Base-by-base conservation (phyloP, 2,329 filamentous ascomycete genomes). In the Xylariales sp. region DNA sequence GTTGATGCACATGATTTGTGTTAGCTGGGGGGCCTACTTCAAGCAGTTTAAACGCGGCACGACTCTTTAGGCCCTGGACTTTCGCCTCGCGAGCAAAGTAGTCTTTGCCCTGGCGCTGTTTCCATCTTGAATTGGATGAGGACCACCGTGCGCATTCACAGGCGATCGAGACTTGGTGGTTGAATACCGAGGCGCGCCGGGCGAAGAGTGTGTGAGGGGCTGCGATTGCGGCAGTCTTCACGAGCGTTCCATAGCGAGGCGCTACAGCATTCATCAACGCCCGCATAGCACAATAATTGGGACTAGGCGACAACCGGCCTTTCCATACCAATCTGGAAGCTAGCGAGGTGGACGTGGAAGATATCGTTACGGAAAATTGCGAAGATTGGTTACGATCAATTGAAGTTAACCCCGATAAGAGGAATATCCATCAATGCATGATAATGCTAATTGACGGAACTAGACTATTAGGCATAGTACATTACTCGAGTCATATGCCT, bases 1-100 rank as follows among this genome's bases (percentile, higher is more conserved):
- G 62, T 34, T 5, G 12, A 49, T 46, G 28, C 2, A 48, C 58
- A 43, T 18, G 6, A 8, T 46, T 2, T 23, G 16, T n/a, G 34
- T 46, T 32, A 45, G 39, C 14, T 48, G 9, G 36, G 10, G 23
- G 18, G 74, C 75, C 39, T 77, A 93, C 93, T 84, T 97, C 92
- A 18, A 97, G 81, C 9, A 99, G 83, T 80, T 99, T 99, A 80
- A 96, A 97, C 0, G 94, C 96, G 32, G 96, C 96, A 69, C 96
- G 89, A 75, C 93, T 97, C 80, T 95, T 97, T 65, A 97, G 82
- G 0, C 91, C 91, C 72, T 92, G 86, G 1, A 97, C 89, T 75
- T 89, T 91, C 53, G 96, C 94, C 74, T 92, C 88, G 64, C 87
- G 88, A 0, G 91, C 87, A 78, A 89, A 97, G 18, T 80, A 81